Percentiles rank a stretch among this genome's conserved stretches.
Evolutionary conservation across 2,329 filamentous ascomycete species (phyloP).

Genomic region (Malbranchea cinnamomea): DNA sequence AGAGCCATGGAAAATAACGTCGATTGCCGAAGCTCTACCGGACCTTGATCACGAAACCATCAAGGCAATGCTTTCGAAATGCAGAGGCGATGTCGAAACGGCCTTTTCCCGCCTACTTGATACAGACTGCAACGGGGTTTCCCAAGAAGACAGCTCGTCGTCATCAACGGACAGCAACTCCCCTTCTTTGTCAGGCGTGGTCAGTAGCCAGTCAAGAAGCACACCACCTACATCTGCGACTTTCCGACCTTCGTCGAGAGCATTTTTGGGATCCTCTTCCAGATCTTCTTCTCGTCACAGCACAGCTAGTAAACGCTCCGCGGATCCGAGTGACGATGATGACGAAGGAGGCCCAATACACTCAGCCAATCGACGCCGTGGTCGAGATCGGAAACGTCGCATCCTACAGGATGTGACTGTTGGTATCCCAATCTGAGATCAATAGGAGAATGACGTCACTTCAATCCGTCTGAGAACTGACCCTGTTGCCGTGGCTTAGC

Average conservation of each 20-base stretch:
- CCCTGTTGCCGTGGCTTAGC: conserved; percentile 5
- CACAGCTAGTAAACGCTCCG: conserved; percentile 27
- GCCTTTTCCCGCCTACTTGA: conserved; percentile 39
- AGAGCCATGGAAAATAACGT: conserved; percentile 41
- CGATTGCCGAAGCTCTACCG: conserved; percentile 36
- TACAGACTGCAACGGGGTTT: too few relatives aligned
- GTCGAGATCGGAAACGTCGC: conserved; percentile 9
- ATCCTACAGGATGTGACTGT: conserved; percentile 10
- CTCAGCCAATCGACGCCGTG: conserved; percentile 6
- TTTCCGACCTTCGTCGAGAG: conserved; percentile 16
- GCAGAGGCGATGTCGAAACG: conserved; percentile 38
- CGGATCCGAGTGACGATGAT: conserved; percentile 24
- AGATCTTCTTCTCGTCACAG: conserved; percentile 28
- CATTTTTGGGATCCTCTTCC: conserved; percentile 21
- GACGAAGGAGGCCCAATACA: conserved; percentile 14
- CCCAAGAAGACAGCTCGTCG: conserved; percentile 22
- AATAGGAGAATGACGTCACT: conserved; percentile 6
- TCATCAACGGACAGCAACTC: conserved; percentile 5
- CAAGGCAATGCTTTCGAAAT: conserved; percentile 37
- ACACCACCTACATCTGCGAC: conserved; percentile 11
- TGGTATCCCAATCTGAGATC: conserved; percentile 7
- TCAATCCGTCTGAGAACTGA: conserved; percentile 7
- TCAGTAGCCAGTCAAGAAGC: not conserved
- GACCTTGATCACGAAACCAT: conserved; percentile 36
- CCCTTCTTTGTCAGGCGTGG: conserved; percentile 4